Evolutionary conservation across 2,329 filamentous ascomycete genomes (phyloP).

Genomic region (Ophiostoma angusticollis): DNA sequence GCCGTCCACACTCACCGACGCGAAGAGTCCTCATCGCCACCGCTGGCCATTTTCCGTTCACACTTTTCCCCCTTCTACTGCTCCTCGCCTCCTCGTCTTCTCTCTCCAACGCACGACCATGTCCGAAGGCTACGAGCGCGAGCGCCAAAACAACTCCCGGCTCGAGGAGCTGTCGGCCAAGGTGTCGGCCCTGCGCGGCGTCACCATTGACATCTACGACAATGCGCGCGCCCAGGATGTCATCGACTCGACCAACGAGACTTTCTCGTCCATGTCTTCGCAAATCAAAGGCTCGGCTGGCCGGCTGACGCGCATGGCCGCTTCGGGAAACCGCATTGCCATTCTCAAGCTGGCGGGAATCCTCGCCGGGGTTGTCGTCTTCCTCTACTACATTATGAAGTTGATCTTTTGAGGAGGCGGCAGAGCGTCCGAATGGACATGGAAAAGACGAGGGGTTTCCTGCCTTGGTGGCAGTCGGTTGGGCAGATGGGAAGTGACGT

Average conservation of each 20-base stretch:
- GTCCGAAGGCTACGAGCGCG: slow-evolving; percentile 68
- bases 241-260: slow-evolving; percentile 82
- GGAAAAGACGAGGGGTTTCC: too few species aligned
- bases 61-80: background rate
- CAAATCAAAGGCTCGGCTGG: slow-evolving; percentile 73
- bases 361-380: slow-evolving; percentile 56
- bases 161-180: slow-evolving; percentile 84
- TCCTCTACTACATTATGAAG: slow-evolving; percentile 61
- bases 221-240: slow-evolving; percentile 79
- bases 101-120: slow-evolving; percentile 28
- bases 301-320: slow-evolving; percentile 79
- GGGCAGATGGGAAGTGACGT: too few species aligned
- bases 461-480: too few species aligned
- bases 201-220: slow-evolving; percentile 97
- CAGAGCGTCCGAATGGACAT: too few species aligned
- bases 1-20: too few species aligned
- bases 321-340: slow-evolving; percentile 78
- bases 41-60: background rate
- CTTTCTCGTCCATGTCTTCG: slow-evolving; percentile 76
- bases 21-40: too few species aligned
- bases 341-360: slow-evolving; percentile 83
- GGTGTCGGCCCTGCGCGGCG: slow-evolving; percentile 79
- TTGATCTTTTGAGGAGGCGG: slow-evolving; percentile 41
- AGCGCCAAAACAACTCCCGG: slow-evolving; percentile 87
- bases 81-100: too few species aligned